Conservation (phyloP, 2,329 filamentous ascomycete species). For the Cladobotryum mycophilum region DNA sequence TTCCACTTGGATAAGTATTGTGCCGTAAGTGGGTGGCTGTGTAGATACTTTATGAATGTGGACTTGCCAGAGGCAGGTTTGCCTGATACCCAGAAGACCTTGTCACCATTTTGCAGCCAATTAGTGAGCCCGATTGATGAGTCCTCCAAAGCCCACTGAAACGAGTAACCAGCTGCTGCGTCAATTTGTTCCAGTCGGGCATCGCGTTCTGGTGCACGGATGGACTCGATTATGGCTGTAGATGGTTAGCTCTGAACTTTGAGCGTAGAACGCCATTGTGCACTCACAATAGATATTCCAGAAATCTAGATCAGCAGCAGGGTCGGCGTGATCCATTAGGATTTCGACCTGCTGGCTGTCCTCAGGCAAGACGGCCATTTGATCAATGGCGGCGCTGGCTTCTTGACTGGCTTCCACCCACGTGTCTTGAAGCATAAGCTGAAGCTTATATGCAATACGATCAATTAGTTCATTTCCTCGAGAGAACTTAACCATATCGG, state of each 20-base stretch:
- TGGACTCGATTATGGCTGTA: neutral
- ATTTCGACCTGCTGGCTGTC: too few species aligned
- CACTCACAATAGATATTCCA: neutral
- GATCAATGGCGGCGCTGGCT: too few species aligned
- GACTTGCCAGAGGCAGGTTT: constrained; percentile 8
- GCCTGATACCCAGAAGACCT: constrained; percentile 2
- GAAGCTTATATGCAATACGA: neutral
- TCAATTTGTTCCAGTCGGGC: neutral
- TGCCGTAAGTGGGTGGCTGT: neutral
- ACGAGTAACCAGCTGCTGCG: neutral
- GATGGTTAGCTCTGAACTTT: neutral
- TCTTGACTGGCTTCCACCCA: too few species aligned
- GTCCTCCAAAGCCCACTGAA: constrained; percentile 7
- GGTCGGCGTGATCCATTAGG: neutral
- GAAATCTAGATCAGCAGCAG: neutral
- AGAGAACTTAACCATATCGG: constrained; percentile 5
- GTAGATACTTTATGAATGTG: constrained; percentile 5
- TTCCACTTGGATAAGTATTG: neutral
- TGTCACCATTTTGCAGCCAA: neutral
- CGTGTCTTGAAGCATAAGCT: neutral
- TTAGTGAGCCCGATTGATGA: neutral
- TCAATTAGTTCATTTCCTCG: neutral
- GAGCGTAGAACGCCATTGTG: neutral
- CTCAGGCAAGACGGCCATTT: too few species aligned
- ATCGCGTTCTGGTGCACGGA: neutral